Conservation (phyloP, 2,329 filamentous ascomycete genomes). For the Coniella lustricola region DNA sequence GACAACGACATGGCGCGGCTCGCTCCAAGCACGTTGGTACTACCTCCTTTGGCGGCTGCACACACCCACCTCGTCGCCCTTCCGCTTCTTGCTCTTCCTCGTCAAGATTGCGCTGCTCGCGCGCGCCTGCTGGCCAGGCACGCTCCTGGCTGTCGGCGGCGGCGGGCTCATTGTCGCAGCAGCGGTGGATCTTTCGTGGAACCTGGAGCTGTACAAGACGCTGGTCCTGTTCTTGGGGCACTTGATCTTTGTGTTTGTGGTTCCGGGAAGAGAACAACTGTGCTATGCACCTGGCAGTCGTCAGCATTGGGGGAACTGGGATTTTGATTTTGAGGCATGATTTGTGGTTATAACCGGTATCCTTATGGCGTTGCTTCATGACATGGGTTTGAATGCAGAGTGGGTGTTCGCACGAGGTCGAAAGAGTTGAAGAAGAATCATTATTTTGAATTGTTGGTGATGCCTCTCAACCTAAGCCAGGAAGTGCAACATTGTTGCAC, state of each 20-base stretch:
- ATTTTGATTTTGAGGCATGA: not conserved
- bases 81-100: constrained; percentile 58
- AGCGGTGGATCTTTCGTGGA: constrained; percentile 49
- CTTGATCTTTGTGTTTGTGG: constrained; percentile 1
- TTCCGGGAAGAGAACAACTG: constrained; percentile 3
- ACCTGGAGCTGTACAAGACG: constrained; percentile 7
- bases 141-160: constrained; percentile 55
- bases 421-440: too few species aligned
- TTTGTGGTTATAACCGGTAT: not conserved
- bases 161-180: constrained; percentile 65
- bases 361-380: not conserved
- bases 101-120: constrained; percentile 60
- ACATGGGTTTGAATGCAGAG: too few species aligned
- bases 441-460: too few species aligned
- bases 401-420: too few species aligned
- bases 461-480: too few species aligned
- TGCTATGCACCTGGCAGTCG: constrained; percentile 4
- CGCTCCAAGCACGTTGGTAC: constrained; percentile 21
- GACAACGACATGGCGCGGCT: constrained; percentile 27
- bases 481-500: too few species aligned
- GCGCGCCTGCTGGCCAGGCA: constrained; percentile 65
- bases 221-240: constrained; percentile 7
- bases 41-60: not conserved
- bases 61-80: constrained; percentile 17
- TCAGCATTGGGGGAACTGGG: constrained; percentile 3